A percentile compares a stretch with the other conserved stretches of the same genome.
phyloP scores from a whole-genome alignment of 192 early-diverging fungal species.

The Coemansia sp. region DNA sequence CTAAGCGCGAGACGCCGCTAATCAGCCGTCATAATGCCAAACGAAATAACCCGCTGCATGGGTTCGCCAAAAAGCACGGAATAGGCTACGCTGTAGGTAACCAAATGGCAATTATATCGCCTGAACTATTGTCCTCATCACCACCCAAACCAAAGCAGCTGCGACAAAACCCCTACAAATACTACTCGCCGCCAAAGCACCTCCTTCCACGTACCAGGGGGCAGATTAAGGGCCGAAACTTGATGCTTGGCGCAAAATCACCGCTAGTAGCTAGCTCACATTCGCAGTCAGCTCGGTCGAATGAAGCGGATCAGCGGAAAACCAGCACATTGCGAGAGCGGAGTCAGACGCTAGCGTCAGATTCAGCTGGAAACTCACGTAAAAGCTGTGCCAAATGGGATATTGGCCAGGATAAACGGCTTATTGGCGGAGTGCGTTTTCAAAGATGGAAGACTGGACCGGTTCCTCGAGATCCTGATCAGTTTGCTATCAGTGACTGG shows the following conservation, averaged over 20 bases:
- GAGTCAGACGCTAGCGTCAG: no score
- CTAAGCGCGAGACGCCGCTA: conserved; percentile 23
- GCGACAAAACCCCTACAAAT: conserved; percentile 45
- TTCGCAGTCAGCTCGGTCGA: not conserved
- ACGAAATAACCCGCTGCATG: conserved; percentile 28
- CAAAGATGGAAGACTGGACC: conserved; percentile 24
- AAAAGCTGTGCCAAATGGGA: conserved; percentile 28
- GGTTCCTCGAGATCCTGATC: conserved; percentile 27
- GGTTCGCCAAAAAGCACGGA: conserved; percentile 50
- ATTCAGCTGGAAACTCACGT: not conserved
- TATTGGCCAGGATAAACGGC: conserved; percentile 44
- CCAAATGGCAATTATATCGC: conserved; percentile 36
- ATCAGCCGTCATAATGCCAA: conserved; percentile 16
- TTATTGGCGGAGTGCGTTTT: conserved; percentile 36
- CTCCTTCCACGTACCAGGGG: conserved; percentile 6
- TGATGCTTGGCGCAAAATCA: conserved; percentile 18
- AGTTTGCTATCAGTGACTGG: conserved; percentile 35
- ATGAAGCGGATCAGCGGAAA: no score
- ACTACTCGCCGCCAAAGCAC: conserved; percentile 51
- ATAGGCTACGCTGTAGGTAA: conserved; percentile 42
- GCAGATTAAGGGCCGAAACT: conserved; percentile 26
- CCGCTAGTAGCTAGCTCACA: not conserved
- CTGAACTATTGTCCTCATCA: conserved; percentile 48
- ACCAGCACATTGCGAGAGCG: no score
- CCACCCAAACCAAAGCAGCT: conserved; percentile 46